Evolutionary conservation across 2,329 filamentous ascomycete genomes (phyloP).

Genomic region (Diaporthe sp.): DNA sequence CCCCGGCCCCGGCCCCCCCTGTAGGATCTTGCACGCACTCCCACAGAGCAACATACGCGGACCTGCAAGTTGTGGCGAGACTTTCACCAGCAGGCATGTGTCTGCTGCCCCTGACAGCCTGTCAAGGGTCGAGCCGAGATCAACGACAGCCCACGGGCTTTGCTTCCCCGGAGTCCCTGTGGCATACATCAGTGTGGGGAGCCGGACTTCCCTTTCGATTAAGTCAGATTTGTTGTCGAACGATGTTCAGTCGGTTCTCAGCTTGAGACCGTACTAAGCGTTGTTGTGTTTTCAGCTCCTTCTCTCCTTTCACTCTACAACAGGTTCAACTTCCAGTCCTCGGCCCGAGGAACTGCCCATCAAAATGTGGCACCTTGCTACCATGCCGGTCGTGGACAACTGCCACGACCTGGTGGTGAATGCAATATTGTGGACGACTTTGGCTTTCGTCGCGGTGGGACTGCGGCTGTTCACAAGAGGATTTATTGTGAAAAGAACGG

Average conservation of each 20-base stretch:
- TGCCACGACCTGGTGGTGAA: conserved; percentile 37
- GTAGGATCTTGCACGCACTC: background rate
- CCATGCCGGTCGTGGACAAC: conserved; percentile 37
- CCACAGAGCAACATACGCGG: background rate
- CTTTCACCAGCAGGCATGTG: background rate
- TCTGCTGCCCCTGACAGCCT: background rate
- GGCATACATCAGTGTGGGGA: conserved; percentile 17
- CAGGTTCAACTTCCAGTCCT: background rate
- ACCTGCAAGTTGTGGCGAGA: conserved; percentile 20
- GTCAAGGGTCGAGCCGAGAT: conserved; percentile 23
- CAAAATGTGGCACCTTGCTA: conserved; percentile 37
- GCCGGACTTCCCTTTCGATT: background rate
- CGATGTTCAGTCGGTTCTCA: background rate
- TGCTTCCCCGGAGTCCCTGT: background rate
- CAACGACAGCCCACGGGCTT: background rate
- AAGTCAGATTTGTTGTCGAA: background rate
- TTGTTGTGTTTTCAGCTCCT: background rate
- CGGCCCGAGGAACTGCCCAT: background rate
- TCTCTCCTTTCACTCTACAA: background rate
- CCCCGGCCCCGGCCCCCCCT: background rate
- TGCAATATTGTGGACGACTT: conserved; percentile 40
- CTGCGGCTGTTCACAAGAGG: conserved; percentile 40
- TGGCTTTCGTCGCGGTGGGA: conserved; percentile 41
- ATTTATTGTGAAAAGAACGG: conserved; percentile 40
- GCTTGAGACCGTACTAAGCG: background rate